Evolutionary conservation across 768 basidiomycete genomes (phyloP).

Genomic region (Pisolithus microcarpus): DNA sequence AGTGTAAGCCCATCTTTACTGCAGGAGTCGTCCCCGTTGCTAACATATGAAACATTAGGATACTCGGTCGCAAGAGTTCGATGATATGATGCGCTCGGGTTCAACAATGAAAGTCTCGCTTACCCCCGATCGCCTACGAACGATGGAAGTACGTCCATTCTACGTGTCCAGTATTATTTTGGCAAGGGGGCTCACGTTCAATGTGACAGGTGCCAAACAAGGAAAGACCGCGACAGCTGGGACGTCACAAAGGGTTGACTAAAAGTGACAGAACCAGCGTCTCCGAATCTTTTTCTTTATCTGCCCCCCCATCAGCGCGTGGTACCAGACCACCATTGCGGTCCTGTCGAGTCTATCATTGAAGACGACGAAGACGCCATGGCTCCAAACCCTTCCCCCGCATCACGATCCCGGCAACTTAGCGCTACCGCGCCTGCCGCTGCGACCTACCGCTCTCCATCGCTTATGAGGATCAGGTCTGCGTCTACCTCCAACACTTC

Average conservation of each 20-base stretch:
- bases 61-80: conserved; percentile 72
- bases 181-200: conserved; percentile 8
- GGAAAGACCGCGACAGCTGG: conserved; percentile 46
- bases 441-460: conserved; percentile 25
- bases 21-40: not conserved
- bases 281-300: conserved; percentile 8
- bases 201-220: conserved; percentile 58
- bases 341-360: conserved; percentile 54
- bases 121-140: conserved; percentile 88
- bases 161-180: conserved; percentile 11
- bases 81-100: conserved; percentile 84
- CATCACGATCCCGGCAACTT: conserved; percentile 39
- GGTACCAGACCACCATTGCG: conserved; percentile 35
- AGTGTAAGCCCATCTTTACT: conserved; percentile 19
- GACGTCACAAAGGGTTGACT: conserved; percentile 18
- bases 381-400: conserved; percentile 27
- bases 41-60: conserved; percentile 37
- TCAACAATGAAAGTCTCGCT: conserved; percentile 93
- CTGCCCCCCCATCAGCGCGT: conserved; percentile 19
- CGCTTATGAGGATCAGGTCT: conserved; percentile 21
- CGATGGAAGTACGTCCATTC: conserved; percentile 72
- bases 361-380: conserved; percentile 50
- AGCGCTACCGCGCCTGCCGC: conserved; percentile 39
- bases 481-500: conserved; percentile 29
- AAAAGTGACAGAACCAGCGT: conserved; percentile 20